Base-by-base conservation (phyloP, 2,329 filamentous ascomycete genomes). In the Ploettnerulaceae sp. region DNA sequence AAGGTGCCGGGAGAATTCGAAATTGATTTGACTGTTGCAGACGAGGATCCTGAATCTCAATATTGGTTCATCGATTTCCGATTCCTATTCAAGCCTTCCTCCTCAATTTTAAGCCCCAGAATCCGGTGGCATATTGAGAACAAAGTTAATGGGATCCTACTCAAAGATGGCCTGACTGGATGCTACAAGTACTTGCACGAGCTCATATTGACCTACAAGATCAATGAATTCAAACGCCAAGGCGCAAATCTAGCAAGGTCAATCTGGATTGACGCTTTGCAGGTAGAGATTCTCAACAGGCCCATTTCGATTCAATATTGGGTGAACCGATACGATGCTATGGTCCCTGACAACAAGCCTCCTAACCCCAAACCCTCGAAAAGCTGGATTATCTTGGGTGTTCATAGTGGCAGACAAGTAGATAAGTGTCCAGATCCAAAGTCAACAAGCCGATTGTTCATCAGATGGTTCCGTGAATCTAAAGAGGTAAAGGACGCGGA, bases 1-100 rank as follows among this genome's bases (percentile, higher is more conserved):
- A 77, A 72, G 36, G 86, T 97, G 1, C 71, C 79, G 2, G 79
- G 79, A 43, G 91, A 97, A 64, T 96, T 96, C 59, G 91, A 97
- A 64, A 79, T 97, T 15, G 93, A 97, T 63, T 76, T 98, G 41
- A 90, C 89, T 1, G 86, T 97, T 53, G 88, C 86, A 14, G 85
- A 90, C 57, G 90, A 97, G 61, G 84, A 93, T 55, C 79, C 82
- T 14, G 73, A 81, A 24, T 84, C 86, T 44, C 90, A 94, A 59
- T 94, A 95, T 62, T 96, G 86, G 74, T 95, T 97, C 62, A 86
- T 97, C 52, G 90, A 97, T 64, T 82, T 97, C 59, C 81, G 90
- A 49, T 89, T 95, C 57, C 70, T 82, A 11, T 98, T 95, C 64
- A 74, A 71, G 7, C 91, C 91, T 1, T 74, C 81, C 0, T 75